Conservation (phyloP, 192 early-diverging fungal species). For the Powellomyces hirtus region DNA sequence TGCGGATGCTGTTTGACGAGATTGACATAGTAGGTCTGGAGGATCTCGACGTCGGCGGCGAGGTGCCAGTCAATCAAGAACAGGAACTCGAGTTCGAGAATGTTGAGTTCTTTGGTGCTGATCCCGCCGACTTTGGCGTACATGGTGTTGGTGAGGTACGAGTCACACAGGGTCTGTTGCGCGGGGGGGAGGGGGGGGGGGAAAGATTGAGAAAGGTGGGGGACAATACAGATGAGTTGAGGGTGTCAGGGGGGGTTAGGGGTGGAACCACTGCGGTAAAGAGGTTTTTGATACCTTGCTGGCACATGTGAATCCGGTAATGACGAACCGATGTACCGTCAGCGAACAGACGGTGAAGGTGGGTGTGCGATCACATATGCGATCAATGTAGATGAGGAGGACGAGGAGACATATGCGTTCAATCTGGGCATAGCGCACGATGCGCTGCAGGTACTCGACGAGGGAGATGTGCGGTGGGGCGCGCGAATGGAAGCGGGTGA, state of each 20-base stretch:
- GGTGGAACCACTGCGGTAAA: no score
- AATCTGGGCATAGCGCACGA: slow-evolving; percentile 85
- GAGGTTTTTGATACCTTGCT: no score
- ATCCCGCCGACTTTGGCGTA: slow-evolving; percentile 97
- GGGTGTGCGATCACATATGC: slow-evolving; percentile 50
- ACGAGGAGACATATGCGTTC: slow-evolving; percentile 85
- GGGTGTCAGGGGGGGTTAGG: no score
- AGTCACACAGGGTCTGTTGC: not conserved
- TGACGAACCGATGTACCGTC: slow-evolving; percentile 69
- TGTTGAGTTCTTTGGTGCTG: slow-evolving; percentile 87
- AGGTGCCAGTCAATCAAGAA: slow-evolving; percentile 90
- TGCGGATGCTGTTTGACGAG: slow-evolving; percentile 65
- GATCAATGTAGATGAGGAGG: slow-evolving; percentile 93
- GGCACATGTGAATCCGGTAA: slow-evolving; percentile 13
- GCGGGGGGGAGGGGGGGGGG: no score
- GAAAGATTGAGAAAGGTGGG: no score
- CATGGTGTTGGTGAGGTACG: slow-evolving; percentile 88
- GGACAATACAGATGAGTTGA: no score
- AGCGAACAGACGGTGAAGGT: slow-evolving; percentile 87
- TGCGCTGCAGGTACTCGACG: slow-evolving; percentile 82
- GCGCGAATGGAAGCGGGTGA: slow-evolving; percentile 94
- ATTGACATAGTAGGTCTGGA: slow-evolving; percentile 92
- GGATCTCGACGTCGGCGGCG: slow-evolving; percentile 66
- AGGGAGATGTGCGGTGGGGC: slow-evolving; percentile 84
- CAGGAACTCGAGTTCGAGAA: slow-evolving; percentile 81